phyloP scores from a whole-genome alignment of 164 flowering plant species.

The Vitis vinifera region DNA sequence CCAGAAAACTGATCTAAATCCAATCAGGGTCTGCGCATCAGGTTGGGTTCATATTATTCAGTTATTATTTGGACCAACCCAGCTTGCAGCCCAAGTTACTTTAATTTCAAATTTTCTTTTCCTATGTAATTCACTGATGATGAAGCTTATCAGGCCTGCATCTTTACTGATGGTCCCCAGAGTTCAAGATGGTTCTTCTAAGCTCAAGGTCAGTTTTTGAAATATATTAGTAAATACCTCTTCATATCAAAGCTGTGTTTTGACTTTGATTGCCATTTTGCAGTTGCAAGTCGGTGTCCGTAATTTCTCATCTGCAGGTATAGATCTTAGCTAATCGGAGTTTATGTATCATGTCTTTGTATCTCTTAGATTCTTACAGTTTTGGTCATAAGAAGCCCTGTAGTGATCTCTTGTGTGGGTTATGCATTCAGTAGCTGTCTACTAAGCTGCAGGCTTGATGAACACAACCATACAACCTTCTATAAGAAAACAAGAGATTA shows the following conservation, averaged over 20 bases:
- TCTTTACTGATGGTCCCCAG: conserved; percentile 23
- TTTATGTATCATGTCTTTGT: too few species aligned
- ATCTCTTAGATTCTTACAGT: too few species aligned
- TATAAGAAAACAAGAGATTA: too few species aligned
- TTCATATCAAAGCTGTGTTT: conserved; percentile 8
- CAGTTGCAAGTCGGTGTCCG: conserved; percentile 55
- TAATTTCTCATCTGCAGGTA: conserved; percentile 71
- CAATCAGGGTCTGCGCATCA: too few species aligned
- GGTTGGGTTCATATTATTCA: not conserved
- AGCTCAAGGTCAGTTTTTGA: conserved; percentile 47
- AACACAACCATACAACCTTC: too few species aligned
- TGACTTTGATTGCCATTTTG: conserved; percentile 21
- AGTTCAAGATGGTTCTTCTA: conserved; percentile 20
- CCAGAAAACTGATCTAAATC: too few species aligned
- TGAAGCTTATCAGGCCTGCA: conserved; percentile 34
- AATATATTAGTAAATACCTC: not conserved
- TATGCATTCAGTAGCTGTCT: too few species aligned
- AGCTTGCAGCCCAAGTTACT: not conserved
- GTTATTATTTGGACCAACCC: not conserved
- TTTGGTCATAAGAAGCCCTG: too few species aligned
- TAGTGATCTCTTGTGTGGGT: too few species aligned
- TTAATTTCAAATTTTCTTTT: not conserved
- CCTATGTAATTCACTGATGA: conserved; percentile 7
- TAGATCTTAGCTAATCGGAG: not conserved
- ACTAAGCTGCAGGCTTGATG: too few species aligned